Base-by-base conservation (phyloP, 768 basidiomycete species). In the Pholiota microspora region DNA sequence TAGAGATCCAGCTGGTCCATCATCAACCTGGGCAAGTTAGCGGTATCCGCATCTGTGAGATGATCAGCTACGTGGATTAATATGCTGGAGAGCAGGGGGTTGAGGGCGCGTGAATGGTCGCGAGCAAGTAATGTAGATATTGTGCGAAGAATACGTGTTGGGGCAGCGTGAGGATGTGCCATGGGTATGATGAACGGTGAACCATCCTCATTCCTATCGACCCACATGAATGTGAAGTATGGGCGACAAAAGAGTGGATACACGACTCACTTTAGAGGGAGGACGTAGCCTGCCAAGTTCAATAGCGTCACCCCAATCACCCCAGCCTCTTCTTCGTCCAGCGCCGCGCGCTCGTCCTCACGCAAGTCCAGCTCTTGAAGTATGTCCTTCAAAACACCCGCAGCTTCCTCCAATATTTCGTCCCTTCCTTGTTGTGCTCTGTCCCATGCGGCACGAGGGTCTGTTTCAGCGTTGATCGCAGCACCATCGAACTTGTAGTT, bases 341-440 rank as follows among this genome's bases (percentile, higher is more conserved):
- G 60, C 1, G 63, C 54, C 0, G 66, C 60, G 31, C 62, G 63
- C 13, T 78, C 78, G 32, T 90, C 87, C 9, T 84, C 85, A 52
- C 81, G 74, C 18, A 81, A 78, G 57, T 90, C 88, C 45, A 86
- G 75, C 58, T 89, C 88, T 60, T 88, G 85, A 12, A 89, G 77
- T 4, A 89, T 77, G 58, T 92, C 90, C 64, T 83, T 86, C 56
- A 88, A 61, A 5, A 87, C 78, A 0, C 84, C 83, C 1, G 87
- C 83, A 4, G 81, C 81, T 67, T 92, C 90, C 42, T 84, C 81
- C 53, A 92, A 62, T 42, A 92, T 76, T 49, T 73, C 77, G 57
- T 86, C 85, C 57, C 73, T 75, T 29, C 74, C 73, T 35, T 69
- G 66, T 32, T 57, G 58, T 53, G 53, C 62, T 38, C 67, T 64